Conservation (phyloP, 2,329 filamentous ascomycete genomes). For the Fusarium sp. region DNA sequence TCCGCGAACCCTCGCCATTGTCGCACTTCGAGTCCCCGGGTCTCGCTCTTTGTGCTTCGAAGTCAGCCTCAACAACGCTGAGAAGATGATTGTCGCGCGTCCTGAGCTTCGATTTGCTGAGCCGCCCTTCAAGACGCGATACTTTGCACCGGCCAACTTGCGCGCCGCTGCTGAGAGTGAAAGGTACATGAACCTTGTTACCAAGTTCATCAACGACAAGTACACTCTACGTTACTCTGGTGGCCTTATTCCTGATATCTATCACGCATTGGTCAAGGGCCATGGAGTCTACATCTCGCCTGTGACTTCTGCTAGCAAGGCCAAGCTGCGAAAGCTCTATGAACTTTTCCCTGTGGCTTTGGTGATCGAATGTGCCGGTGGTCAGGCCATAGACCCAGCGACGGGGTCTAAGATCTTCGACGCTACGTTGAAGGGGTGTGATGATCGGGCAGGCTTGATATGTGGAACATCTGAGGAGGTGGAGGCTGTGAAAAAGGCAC, state of each 20-base stretch:
- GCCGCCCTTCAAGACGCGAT: slow-evolving; percentile 60
- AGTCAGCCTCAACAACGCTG: slow-evolving; percentile 54
- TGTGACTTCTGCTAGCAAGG: slow-evolving; percentile 60
- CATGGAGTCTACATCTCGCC: slow-evolving; percentile 71
- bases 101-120: slow-evolving; percentile 52
- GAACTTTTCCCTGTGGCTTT: slow-evolving; percentile 70
- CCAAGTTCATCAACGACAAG: slow-evolving; percentile 60
- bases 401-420: slow-evolving; percentile 57
- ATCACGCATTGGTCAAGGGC: slow-evolving; percentile 69
- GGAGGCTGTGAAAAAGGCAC: slow-evolving; percentile 47
- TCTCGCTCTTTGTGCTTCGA: slow-evolving; percentile 60
- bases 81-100: slow-evolving; percentile 54
- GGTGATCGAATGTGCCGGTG: slow-evolving; percentile 69
- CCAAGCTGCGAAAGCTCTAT: slow-evolving; percentile 69
- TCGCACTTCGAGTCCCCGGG: slow-evolving; percentile 63
- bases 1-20: slow-evolving; percentile 64
- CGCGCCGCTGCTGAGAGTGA: slow-evolving; percentile 64
- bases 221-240: slow-evolving; percentile 71
- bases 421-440: slow-evolving; percentile 52
- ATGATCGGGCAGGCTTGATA: slow-evolving; percentile 62
- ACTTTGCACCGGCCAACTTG: slow-evolving; percentile 72
- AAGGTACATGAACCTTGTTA: slow-evolving; percentile 61
- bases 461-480: slow-evolving; percentile 65
- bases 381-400: slow-evolving; percentile 62
- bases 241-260: slow-evolving; percentile 70